Evolutionary conservation across 352 stramenopile genomes (phyloP), one percentile per base, ranked within the genome.

Genomic region (Globisporangium irregulare): DNA sequence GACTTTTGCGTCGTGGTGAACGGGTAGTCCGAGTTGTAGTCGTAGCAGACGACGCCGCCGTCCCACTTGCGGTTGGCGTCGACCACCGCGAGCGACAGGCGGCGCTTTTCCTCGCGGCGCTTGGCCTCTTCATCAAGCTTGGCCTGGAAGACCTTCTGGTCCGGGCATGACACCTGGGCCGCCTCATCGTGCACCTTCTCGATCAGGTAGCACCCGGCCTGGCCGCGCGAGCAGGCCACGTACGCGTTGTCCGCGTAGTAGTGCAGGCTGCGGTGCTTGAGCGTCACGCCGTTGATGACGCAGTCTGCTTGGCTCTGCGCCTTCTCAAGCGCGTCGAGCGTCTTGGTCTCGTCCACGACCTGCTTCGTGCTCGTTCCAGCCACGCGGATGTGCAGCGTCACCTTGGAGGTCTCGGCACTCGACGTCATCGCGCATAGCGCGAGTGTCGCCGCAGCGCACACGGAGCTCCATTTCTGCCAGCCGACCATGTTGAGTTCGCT

Each of bases 221-320:
- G 66, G 55, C 82, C 80, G 55, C 83, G 74, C 59, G 82, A 88
- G 73, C 84, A 93, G 25, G 84, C 81, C 29, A 91, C 80, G 72
- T 93, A 93, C 73, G 81, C 69, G 73, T 91, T 86, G 53, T 88
- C 78, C 32, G 71, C 70, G 65, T 91, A 93, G 72, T 90, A 90
- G 57, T 86, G 82, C 73, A 93, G 79, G 50, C 76, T 86, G 53
- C 80, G 81, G 70, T 91, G 82, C 34, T 72, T 73, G 66, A 91
- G 68, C 59, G 57, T 71, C 64, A 91, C 69, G 61, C 80, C 81
- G 65, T 79, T 87, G 60, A 90, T 75, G 38, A 83, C 67, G 65
- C 82, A 91, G 67, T 82, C 77, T 15, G 79, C 74, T n/a, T 41
- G 66, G 27, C 36, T 61, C 3, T 62, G 57, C 5, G 59, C 61